These are phyloP conservation scores for Alternaria novae-zelandiae DNA, from an alignment of 2,329 filamentous ascomycete genomes.

Conservation along the genomic window DNA sequence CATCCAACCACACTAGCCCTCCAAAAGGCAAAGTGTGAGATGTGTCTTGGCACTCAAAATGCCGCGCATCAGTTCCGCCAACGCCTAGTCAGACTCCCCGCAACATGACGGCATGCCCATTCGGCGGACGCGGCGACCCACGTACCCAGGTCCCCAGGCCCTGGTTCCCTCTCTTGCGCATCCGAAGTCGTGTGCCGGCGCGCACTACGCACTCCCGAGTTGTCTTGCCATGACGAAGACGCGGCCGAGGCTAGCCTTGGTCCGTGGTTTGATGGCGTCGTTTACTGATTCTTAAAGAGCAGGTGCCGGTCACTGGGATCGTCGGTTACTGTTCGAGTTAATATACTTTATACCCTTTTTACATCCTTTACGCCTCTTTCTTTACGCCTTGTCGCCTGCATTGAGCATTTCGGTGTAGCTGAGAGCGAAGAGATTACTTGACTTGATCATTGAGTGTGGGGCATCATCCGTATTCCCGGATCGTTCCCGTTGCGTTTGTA, in stretches of 20 bases:
- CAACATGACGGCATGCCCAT: constrained; percentile 33
- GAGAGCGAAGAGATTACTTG: constrained; percentile 2
- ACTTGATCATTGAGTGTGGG: constrained; percentile 5
- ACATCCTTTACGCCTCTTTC: background rate
- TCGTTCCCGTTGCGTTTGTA: background rate
- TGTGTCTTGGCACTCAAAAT: constrained; percentile 24
- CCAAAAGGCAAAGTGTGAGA: background rate
- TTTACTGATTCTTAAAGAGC: constrained; percentile 17
- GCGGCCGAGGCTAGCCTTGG: constrained; percentile 19
- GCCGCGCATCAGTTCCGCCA: constrained; percentile 34
- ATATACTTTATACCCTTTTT: background rate
- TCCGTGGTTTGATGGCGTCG: constrained; percentile 15
- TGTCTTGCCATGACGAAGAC: constrained; percentile 26
- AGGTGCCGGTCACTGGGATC: background rate
- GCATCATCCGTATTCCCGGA: background rate
- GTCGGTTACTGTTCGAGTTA: background rate
- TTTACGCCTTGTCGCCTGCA: background rate
- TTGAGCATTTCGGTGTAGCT: background rate
- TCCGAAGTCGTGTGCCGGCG: constrained; percentile 34
- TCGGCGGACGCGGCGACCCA: constrained; percentile 15
- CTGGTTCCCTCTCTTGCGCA: constrained; percentile 17
- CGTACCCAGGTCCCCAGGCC: constrained; percentile 6
- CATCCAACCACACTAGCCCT: background rate
- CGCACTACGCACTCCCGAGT: constrained; percentile 25
- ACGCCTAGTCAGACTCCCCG: constrained; percentile 20